These are phyloP conservation scores for Vanderwaltozyma yarrowii DNA, from an alignment of 805 yeast genomes.

Conservation along the genomic window DNA sequence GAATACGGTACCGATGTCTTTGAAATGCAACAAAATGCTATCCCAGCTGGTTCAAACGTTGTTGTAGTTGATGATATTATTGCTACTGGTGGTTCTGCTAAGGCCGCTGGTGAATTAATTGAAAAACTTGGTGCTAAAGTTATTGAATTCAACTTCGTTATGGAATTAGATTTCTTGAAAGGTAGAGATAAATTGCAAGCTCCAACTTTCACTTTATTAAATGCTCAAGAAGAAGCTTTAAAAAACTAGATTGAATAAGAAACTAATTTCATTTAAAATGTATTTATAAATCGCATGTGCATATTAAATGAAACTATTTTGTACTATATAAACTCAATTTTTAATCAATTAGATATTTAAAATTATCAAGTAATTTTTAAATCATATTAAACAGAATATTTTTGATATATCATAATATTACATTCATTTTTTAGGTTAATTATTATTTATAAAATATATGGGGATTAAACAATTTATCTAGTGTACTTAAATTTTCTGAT, in stretches of 20 bases:
- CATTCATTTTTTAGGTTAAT: no score
- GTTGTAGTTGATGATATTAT: conserved; percentile 90
- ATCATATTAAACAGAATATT: no score
- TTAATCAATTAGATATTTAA: no score
- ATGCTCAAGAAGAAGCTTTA: conserved; percentile 60
- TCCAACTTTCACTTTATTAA: conserved; percentile 80
- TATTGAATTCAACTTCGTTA: conserved; percentile 73
- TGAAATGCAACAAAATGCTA: conserved; percentile 76
- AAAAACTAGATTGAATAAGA: conserved; percentile 13
- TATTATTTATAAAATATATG: not conserved
- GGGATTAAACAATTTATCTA: conserved; percentile 8
- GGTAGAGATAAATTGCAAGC: conserved; percentile 84
- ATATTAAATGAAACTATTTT: no score
- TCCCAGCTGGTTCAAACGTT: conserved; percentile 72
- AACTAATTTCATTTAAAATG: no score
- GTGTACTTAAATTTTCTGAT: conserved; percentile 18
- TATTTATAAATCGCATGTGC: no score
- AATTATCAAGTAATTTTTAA: no score
- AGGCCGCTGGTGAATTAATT: conserved; percentile 84
- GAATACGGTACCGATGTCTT: conserved; percentile 90
- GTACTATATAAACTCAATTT: no score
- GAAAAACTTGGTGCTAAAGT: conserved; percentile 56
- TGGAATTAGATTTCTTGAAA: conserved; percentile 91
- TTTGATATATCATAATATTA: no score
- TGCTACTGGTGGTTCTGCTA: conserved; percentile 97